These are phyloP conservation scores for Ogataea zsoltii DNA, from an alignment of 805 yeast species.

Conservation along the genomic window DNA sequence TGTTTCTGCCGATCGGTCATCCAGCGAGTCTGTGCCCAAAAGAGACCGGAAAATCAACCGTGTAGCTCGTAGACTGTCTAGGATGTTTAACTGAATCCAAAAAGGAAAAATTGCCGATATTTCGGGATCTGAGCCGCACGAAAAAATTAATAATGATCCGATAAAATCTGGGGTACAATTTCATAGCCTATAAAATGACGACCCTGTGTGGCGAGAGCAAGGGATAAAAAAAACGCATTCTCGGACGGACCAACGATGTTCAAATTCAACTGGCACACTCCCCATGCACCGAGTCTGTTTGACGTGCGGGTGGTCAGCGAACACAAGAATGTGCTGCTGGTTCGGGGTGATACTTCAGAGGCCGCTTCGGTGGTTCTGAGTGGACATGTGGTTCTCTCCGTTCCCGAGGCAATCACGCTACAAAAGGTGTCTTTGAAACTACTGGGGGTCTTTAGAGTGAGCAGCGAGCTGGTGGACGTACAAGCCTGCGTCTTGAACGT, in stretches of 20 bases:
- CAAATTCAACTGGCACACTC: constrained; percentile 38
- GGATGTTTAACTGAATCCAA: not conserved
- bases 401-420: constrained; percentile 44
- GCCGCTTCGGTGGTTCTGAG: constrained; percentile 43
- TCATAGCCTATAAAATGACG: constrained; percentile 1
- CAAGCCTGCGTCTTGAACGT: constrained; percentile 41
- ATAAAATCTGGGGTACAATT: constrained; percentile 2
- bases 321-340: constrained; percentile 42
- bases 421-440: constrained; percentile 40
- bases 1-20: too few relatives aligned
- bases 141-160: not conserved
- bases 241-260: constrained; percentile 10
- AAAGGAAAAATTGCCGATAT: not conserved
- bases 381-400: constrained; percentile 48
- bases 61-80: too few relatives aligned
- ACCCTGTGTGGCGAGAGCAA: too few relatives aligned
- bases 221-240: too few relatives aligned
- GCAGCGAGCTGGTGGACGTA: constrained; percentile 39
- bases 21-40: too few relatives aligned
- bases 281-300: constrained; percentile 16
- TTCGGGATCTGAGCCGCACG: not conserved
- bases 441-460: constrained; percentile 44
- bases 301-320: constrained; percentile 38
- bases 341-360: constrained; percentile 47
- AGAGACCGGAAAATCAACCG: too few relatives aligned